phyloP scores from a whole-genome alignment of 2,329 filamentous ascomycete species.

The Neurospora sp. region DNA sequence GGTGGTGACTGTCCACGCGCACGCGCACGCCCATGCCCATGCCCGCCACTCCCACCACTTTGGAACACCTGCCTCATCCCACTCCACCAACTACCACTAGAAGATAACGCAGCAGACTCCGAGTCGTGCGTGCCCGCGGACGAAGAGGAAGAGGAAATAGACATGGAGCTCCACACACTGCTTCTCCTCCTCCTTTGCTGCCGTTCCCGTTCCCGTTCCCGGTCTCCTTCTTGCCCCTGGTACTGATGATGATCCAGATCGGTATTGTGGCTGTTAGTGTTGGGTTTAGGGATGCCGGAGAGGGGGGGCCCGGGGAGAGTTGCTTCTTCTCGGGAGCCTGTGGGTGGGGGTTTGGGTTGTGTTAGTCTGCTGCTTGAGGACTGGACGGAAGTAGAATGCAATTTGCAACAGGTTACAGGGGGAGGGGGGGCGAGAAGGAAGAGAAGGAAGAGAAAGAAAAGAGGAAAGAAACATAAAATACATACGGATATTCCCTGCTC shows the following conservation, averaged over 20 bases:
- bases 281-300: not conserved
- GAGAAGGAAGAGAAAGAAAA: too few species aligned
- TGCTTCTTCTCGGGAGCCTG: not conserved
- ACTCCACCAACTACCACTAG: not conserved
- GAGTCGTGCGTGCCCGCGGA: not conserved
- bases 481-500: not conserved
- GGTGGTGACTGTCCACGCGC: not conserved
- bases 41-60: not conserved
- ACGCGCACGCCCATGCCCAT: not conserved
- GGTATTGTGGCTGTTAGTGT: not conserved
- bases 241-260: not conserved
- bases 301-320: not conserved
- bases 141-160: not conserved
- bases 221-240: not conserved
- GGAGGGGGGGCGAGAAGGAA: not conserved
- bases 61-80: not conserved
- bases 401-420: too few species aligned
- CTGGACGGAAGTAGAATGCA: too few species aligned
- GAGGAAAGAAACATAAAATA: not conserved
- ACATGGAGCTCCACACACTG: not conserved
- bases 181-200: not conserved
- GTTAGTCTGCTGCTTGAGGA: not conserved
- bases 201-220: not conserved
- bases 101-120: not conserved
- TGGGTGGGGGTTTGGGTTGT: not conserved